Evolutionary conservation across 2,329 filamentous ascomycete genomes (phyloP), one percentile per base, ranked within the genome.

Genomic region (Colletotrichum eleusines): DNA sequence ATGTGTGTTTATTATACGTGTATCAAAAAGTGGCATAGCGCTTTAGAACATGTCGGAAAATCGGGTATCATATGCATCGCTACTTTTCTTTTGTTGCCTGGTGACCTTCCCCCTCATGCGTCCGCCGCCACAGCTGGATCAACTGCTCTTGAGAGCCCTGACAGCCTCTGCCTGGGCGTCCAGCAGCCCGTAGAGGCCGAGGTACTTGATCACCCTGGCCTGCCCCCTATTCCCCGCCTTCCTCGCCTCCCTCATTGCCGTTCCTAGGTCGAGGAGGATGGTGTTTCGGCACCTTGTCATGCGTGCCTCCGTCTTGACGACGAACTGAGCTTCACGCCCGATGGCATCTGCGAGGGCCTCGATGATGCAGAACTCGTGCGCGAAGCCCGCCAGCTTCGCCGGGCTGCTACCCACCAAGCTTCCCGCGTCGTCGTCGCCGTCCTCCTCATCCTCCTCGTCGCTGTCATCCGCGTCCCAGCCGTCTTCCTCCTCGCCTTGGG

Each of bases 221-320:
- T 85, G 83, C 0, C 84, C 86, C 23, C 77, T 80, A 0, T 73
- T 53, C 0, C 85, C 85, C 0, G 83, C 83, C 64, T 81, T 84
- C 48, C 80, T 80, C 4, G 83, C 80, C 69, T 84, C 83, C 62
- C 81, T 83, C 31, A 84, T 74, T 1, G 88, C 87, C 28, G 86
- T 84, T 53, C 82, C 83, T 23, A 90, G 77, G 60, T 90, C 88
- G 5, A 90, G 78, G 11, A 90, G 76, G 28, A 90, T 80, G 0
- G 87, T 90, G 73, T 86, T 88, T 62, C 87, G 83, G 73, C 88
- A 90, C 63, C 84, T 82, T 2, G 77, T 77, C 66, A 89, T 79
- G 46, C 87, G 83, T 64, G 88, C 87, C 62, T 86, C 84, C 73
- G 83, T 80, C 74, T 87, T 88, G 69, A 82, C 80, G 18, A 88